Base-by-base conservation (phyloP, 129 eudicot genomes). In the Helianthus tuberosus region DNA sequence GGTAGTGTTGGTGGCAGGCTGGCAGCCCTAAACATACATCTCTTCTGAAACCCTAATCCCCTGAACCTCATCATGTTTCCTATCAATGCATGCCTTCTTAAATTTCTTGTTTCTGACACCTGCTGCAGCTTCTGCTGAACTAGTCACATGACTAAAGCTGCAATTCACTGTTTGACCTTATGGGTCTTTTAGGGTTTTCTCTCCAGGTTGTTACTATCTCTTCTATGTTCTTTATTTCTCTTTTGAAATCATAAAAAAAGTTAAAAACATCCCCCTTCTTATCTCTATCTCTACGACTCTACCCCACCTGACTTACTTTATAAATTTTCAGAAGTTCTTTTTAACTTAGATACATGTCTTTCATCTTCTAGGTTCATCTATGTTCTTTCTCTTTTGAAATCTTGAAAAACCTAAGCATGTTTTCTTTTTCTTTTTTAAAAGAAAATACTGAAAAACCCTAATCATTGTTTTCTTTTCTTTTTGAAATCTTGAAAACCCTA, bases 71-170 rank as follows among this genome's bases (percentile, higher is more conserved):
- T 10, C 38, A 53, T 32, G 38, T 49, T 14, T 50, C 43, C 73
- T 50, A 43, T 67, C 46, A 49, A 64, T 64, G 74, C 80, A 76
- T 71, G 57, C 48, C 66, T 52, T 49, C 76, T 69, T 61, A 39
- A 70, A 78, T 71, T 62, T 51, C 49, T 64, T 69, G 76, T 62
- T 49, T 27, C 77, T 71, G 82, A 39, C 82, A 62, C 72, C 82
- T 71, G 72, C 25, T 3, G 49, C 64, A 38, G 23, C 67, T 61
- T n/a, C 77, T 46, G 36, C 48, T 29, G 44, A 76, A 54, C 61
- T 67, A 17, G 11, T 70, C 81, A 77, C 77, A 78, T 78, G 82
- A 78, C 72, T 71, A 71, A 78, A 71, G 77, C 66, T 78, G 77
- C 43, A 70, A 64, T 71, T 78, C 82, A 78, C 65, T 63, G 82